Percentiles rank a stretch among this genome's conserved stretches.
phyloP scores from a whole-genome alignment of 371 early-diverging fungal species.

The Synchytrium microbalum region DNA sequence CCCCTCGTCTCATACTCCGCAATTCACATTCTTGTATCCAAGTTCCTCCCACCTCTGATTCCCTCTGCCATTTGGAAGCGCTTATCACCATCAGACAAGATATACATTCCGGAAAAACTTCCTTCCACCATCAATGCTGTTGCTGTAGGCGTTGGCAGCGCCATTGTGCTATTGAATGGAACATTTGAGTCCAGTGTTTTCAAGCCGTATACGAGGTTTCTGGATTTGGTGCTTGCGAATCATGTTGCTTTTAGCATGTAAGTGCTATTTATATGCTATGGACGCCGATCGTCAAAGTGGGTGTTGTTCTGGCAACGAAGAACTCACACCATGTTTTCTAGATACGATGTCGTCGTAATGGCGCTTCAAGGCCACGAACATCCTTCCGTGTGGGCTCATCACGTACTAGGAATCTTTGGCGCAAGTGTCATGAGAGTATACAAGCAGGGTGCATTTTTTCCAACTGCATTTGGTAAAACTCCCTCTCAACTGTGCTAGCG shows the following conservation, averaged over 20 bases:
- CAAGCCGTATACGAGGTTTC: constrained; percentile 14
- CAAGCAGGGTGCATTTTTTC: constrained; percentile 10
- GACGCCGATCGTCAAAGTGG: no score
- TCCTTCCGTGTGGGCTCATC: constrained; percentile 29
- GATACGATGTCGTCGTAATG: constrained; percentile 23
- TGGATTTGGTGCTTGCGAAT: constrained; percentile 16
- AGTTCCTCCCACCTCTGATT: not conserved
- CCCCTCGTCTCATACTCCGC: not conserved
- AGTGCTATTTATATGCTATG: no score
- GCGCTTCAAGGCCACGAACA: constrained; percentile 17
- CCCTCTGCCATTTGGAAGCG: not conserved
- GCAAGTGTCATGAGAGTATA: constrained; percentile 13
- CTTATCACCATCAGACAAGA: constrained; percentile 9
- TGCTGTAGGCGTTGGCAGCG: constrained; percentile 2
- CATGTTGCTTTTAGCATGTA: constrained; percentile 14
- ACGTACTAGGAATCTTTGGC: constrained; percentile 24
- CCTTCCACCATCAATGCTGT: constrained; percentile 26
- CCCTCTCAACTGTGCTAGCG: no score
- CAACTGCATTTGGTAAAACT: constrained; percentile 14
- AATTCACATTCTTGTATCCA: not conserved
- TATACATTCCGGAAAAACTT: constrained; percentile 24
- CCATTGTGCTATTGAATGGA: not conserved
- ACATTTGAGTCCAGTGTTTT: not conserved
- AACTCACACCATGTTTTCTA: not conserved
- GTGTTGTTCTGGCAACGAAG: not conserved